Conservation (phyloP, 2,329 filamentous ascomycete species). For the Cercospora berteroae region DNA sequence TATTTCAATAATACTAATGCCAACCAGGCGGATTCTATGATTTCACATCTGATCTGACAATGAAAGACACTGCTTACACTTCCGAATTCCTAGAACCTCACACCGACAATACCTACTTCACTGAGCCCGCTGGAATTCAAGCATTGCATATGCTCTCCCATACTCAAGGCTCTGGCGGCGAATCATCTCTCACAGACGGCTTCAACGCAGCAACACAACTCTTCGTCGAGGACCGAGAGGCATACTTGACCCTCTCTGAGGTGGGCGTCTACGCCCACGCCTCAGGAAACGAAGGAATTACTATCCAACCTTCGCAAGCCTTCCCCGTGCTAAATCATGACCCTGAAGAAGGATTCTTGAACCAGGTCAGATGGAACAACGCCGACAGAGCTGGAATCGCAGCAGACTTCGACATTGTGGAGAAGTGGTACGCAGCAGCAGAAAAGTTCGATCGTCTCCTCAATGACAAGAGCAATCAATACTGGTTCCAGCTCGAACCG, state of each 20-base stretch:
- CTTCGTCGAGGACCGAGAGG: conserved; percentile 50
- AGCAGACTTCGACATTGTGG: conserved; percentile 45
- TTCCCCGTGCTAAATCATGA: conserved; percentile 72
- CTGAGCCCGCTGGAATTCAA: conserved; percentile 85
- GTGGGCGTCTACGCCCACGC: conserved; percentile 72
- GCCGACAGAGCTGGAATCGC: conserved; percentile 75
- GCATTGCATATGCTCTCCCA: conserved; percentile 90
- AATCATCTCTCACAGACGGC: conserved; percentile 81
- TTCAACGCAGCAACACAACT: conserved; percentile 69
- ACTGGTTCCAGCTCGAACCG: conserved; percentile 77
- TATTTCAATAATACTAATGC: not conserved
- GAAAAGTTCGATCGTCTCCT: conserved; percentile 68
- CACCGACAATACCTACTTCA: conserved; percentile 96
- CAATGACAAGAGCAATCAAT: conserved; percentile 63
- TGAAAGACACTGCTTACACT: conserved; percentile 70
- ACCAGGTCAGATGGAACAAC: conserved; percentile 87
- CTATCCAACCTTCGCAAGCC: conserved; percentile 67
- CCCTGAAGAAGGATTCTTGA: conserved; percentile 44
- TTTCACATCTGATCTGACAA: conserved; percentile 83
- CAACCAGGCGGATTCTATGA: conserved; percentile 66
- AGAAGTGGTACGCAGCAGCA: conserved; percentile 77
- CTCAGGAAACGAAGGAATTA: conserved; percentile 80
- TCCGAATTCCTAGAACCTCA: conserved; percentile 78
- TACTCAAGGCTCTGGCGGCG: conserved; percentile 66
- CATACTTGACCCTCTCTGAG: conserved; percentile 58